Percentiles rank a stretch among this genome's conserved stretches.
Evolutionary conservation across 2,329 filamentous ascomycete genomes (phyloP).

Genomic region (Colletotrichum sp.): DNA sequence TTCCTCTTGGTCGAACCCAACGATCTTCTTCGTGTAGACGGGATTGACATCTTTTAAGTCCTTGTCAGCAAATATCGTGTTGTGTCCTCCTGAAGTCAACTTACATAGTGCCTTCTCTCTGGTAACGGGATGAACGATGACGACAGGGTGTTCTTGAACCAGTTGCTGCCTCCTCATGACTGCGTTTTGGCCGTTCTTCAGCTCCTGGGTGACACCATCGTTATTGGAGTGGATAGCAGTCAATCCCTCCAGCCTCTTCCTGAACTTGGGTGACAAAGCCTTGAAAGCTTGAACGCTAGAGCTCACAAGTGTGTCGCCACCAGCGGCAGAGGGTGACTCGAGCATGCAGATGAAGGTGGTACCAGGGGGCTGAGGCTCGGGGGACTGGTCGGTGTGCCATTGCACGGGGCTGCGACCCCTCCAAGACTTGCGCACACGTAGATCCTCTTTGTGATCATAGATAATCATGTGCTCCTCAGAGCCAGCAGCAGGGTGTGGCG

Average conservation of each 20-base stretch:
- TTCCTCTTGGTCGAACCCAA: conserved; percentile 73
- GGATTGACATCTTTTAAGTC: conserved; percentile 69
- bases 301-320: conserved; percentile 26
- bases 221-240: conserved; percentile 69
- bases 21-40: conserved; percentile 64
- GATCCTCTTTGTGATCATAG: conserved; percentile 26
- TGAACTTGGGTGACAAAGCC: conserved; percentile 68
- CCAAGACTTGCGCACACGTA: conserved; percentile 24
- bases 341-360: conserved; percentile 30
- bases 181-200: conserved; percentile 50
- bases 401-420: conserved; percentile 25
- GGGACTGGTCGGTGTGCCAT: conserved; percentile 29
- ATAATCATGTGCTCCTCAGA: conserved; percentile 27
- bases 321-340: conserved; percentile 26
- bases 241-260: conserved; percentile 68
- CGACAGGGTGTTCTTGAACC: neutral
- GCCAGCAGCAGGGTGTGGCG: conserved; percentile 23
- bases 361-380: conserved; percentile 26
- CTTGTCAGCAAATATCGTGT: neutral
- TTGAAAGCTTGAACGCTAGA: conserved; percentile 33
- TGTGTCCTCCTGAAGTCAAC: neutral
- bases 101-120: neutral
- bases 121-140: neutral
- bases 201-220: conserved; percentile 46
- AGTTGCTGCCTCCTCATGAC: neutral